Evolutionary conservation across 2,329 filamentous ascomycete species (phyloP).

Genomic region (Aotearoamyces nothofagi): DNA sequence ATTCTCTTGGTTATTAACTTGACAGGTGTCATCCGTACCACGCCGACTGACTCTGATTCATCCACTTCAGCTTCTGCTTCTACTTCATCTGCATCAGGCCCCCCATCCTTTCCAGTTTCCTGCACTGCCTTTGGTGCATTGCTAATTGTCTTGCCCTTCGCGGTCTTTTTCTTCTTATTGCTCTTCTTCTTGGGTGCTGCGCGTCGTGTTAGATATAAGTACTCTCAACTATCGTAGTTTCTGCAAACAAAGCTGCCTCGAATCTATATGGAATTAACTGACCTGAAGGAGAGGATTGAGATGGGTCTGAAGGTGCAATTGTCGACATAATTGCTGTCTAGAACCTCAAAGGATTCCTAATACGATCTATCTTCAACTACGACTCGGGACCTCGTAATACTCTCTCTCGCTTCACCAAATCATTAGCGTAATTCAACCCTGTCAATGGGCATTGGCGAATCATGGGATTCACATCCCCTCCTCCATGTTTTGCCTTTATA

Average conservation of each 20-base stretch:
- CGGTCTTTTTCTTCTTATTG: slow-evolving; percentile 37
- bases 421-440: too few relatives aligned
- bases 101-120: slow-evolving; percentile 20
- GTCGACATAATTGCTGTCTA: slow-evolving; percentile 17
- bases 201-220: slow-evolving; percentile 10
- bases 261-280: not conserved
- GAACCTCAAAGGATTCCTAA: too few relatives aligned
- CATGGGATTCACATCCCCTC: too few relatives aligned
- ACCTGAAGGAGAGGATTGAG: slow-evolving; percentile 17
- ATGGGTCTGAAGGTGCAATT: slow-evolving; percentile 15
- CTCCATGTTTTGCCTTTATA: too few relatives aligned
- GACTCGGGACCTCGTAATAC: too few relatives aligned
- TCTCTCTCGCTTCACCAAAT: too few relatives aligned
- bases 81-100: slow-evolving; percentile 23
- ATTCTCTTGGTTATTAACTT: slow-evolving; percentile 8
- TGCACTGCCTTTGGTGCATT: slow-evolving; percentile 17
- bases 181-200: slow-evolving; percentile 37
- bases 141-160: slow-evolving; percentile 25
- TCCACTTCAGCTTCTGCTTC: slow-evolving; percentile 24
- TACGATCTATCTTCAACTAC: too few relatives aligned
- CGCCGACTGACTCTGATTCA: slow-evolving; percentile 21
- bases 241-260: not conserved
- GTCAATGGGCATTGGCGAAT: too few relatives aligned
- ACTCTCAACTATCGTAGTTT: slow-evolving; percentile 8
- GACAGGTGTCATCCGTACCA: slow-evolving; percentile 22